phyloP scores from a whole-genome alignment of 208 protist species.

The Trypanosomatidae sp. region DNA sequence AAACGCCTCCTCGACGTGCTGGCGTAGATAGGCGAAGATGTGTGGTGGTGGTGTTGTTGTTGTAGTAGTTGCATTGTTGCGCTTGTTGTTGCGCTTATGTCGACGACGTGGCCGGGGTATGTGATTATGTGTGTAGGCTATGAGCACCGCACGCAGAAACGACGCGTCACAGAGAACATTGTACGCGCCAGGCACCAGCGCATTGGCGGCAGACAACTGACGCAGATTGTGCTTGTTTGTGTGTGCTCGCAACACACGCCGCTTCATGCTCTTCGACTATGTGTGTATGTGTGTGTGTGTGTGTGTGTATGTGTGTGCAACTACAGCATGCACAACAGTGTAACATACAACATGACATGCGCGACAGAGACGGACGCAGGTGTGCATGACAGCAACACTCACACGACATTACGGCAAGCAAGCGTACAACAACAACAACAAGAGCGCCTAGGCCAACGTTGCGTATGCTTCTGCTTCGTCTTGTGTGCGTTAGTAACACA shows the following conservation, averaged over 20 bases:
- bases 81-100: neutral
- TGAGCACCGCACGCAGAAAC: conserved; percentile 47
- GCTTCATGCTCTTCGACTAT: conserved; percentile 33
- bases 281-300: conserved; percentile 2
- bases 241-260: conserved; percentile 61
- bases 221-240: conserved; percentile 68
- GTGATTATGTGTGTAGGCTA: conserved; percentile 12
- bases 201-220: conserved; percentile 36
- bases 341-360: too few relatives aligned
- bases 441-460: neutral
- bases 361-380: too few relatives aligned
- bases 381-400: too few relatives aligned
- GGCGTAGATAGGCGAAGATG: neutral
- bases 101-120: neutral
- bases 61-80: neutral
- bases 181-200: conserved; percentile 18
- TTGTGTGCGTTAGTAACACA: neutral
- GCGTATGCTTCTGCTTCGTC: neutral
- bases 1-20: neutral
- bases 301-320: conserved; percentile 3
- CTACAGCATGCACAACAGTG: conserved; percentile 1
- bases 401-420: neutral
- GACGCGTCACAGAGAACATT: conserved; percentile 64
- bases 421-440: neutral
- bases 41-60: neutral